A percentile compares a stretch with the other conserved stretches of the same genome.
Evolutionary conservation across 2,329 filamentous ascomycete species (phyloP).

Genomic region (Boeremia lycopersici): DNA sequence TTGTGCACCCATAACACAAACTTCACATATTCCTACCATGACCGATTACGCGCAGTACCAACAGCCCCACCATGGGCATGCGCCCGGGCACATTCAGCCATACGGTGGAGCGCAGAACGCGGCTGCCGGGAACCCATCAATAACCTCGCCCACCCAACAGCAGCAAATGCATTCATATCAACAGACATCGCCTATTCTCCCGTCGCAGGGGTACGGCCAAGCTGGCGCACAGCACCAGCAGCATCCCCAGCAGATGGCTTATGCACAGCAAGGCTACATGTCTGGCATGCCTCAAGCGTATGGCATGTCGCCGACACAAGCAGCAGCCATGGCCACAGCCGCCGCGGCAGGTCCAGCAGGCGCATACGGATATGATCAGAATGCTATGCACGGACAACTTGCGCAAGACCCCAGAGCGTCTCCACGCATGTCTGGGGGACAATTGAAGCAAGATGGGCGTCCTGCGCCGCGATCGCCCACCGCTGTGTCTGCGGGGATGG

Average conservation of each 20-base stretch:
- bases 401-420: slow-evolving; percentile 66
- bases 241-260: slow-evolving; percentile 76
- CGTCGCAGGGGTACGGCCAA: slow-evolving; percentile 73
- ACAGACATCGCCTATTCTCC: slow-evolving; percentile 79
- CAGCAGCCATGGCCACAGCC: slow-evolving; percentile 91
- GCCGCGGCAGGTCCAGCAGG: slow-evolving; percentile 79
- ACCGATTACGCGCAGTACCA: slow-evolving; percentile 59
- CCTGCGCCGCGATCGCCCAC: slow-evolving; percentile 78
- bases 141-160: slow-evolving; percentile 74
- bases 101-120: slow-evolving; percentile 47
- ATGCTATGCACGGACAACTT: slow-evolving; percentile 66
- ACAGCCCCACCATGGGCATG: slow-evolving; percentile 53
- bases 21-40: slow-evolving; percentile 34
- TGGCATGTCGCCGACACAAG: slow-evolving; percentile 81
- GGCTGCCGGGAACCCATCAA: slow-evolving; percentile 52
- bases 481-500: slow-evolving; percentile 68
- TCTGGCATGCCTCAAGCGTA: slow-evolving; percentile 76
- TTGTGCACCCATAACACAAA: slow-evolving; percentile 28
- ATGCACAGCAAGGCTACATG: slow-evolving; percentile 78
- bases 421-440: slow-evolving; percentile 73
- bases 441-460: slow-evolving; percentile 70
- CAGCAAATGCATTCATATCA: slow-evolving; percentile 56
- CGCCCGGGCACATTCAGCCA: slow-evolving; percentile 49
- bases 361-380: slow-evolving; percentile 67
- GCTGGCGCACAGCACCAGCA: slow-evolving; percentile 66